Conservation (phyloP, 495 filamentous ascomycete species). For the Neurospora pannonica region DNA sequence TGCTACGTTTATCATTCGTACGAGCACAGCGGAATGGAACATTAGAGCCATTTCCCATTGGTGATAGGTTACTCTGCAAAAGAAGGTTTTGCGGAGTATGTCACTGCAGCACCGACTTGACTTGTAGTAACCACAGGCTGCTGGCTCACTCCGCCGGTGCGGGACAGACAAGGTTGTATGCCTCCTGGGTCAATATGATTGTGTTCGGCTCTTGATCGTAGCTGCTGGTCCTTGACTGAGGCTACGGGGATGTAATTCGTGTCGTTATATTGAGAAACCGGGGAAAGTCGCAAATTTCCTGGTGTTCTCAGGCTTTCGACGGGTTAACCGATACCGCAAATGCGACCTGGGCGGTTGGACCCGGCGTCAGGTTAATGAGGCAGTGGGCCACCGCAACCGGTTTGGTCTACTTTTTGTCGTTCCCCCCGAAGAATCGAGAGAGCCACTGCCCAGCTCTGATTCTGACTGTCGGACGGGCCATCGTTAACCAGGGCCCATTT, state of each 20-base stretch:
- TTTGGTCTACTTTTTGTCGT: not conserved
- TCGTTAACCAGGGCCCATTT: not conserved
- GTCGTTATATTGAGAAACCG: not conserved
- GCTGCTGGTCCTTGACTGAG: not conserved
- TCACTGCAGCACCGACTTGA: not conserved
- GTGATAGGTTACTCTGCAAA: not conserved
- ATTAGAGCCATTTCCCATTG: slow-evolving; percentile 11
- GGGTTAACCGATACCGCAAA: not conserved
- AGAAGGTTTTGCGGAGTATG: slow-evolving; percentile 13
- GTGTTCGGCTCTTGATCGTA: not conserved
- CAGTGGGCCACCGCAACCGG: not conserved
- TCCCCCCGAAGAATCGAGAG: not conserved
- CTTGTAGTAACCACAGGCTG: not conserved
- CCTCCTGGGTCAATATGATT: not conserved
- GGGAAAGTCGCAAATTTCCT: not conserved
- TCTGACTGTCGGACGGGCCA: not conserved
- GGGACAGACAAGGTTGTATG: not conserved
- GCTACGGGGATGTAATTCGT: not conserved
- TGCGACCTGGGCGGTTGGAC: not conserved
- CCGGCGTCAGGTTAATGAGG: not conserved
- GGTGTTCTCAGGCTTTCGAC: not conserved
- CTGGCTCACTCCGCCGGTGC: not conserved
- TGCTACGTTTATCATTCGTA: slow-evolving; percentile 9
- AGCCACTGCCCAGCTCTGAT: not conserved
- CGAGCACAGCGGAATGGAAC: slow-evolving; percentile 20